phyloP scores from a whole-genome alignment of 768 basidiomycete genomes.

The Pholiota molesta region DNA sequence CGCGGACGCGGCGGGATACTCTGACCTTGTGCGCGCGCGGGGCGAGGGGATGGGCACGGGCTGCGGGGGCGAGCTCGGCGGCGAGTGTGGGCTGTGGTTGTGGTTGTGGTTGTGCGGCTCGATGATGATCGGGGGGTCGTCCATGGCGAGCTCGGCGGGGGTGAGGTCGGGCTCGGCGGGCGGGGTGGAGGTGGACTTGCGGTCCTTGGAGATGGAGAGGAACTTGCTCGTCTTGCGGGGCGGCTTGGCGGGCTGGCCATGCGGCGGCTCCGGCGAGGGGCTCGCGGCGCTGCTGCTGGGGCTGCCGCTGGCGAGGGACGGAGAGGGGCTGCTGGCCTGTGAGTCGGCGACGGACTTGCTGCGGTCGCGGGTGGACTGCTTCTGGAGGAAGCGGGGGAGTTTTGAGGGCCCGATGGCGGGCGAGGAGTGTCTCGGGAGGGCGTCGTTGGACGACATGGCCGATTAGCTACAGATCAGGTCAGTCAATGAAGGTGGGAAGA shows the following conservation, averaged over 20 bases:
- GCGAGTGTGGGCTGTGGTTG: no score
- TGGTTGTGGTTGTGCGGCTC: conserved; percentile 59
- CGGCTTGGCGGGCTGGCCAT: conserved; percentile 25
- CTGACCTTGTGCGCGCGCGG: conserved; percentile 56
- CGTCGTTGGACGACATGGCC: background rate
- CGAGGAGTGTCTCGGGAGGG: background rate
- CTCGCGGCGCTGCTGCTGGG: conserved; percentile 31
- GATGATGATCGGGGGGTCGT: conserved; percentile 63
- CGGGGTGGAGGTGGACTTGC: conserved; percentile 32
- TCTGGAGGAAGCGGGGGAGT: conserved; percentile 71
- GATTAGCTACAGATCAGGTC: background rate
- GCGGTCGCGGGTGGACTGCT: conserved; percentile 58
- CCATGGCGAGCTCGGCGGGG: conserved; percentile 41
- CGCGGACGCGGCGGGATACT: conserved; percentile 50
- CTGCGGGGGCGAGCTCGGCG: background rate
- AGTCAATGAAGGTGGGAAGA: background rate
- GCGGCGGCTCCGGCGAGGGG: conserved; percentile 27
- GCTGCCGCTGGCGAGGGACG: conserved; percentile 35
- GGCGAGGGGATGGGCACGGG: conserved; percentile 27
- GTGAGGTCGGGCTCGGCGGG: background rate
- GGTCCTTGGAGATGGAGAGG: conserved; percentile 33
- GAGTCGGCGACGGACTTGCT: conserved; percentile 52
- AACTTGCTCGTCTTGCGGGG: conserved; percentile 38
- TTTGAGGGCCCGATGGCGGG: conserved; percentile 40
- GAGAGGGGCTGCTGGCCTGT: conserved; percentile 40